These are phyloP conservation scores for Beauveria brongniartii DNA, from an alignment of 2,329 filamentous ascomycete genomes.

Conservation along the genomic window DNA sequence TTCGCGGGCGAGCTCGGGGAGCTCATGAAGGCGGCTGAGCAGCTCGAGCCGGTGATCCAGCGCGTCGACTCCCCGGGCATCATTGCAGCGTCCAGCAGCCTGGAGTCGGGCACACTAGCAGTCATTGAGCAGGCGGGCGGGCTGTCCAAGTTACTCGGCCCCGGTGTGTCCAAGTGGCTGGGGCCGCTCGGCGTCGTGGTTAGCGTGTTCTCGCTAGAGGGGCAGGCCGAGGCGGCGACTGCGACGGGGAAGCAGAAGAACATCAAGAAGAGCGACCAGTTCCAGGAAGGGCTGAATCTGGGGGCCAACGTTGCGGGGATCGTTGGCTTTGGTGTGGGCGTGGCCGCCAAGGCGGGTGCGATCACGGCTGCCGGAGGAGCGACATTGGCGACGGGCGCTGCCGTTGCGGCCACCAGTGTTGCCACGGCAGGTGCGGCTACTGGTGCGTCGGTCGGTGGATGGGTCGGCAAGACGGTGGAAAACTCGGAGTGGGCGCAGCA, in stretches of 20 bases:
- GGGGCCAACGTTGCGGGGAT: neutral
- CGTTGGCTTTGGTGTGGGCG: neutral
- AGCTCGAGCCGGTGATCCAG: neutral
- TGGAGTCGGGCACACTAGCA: neutral
- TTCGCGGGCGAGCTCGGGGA: neutral
- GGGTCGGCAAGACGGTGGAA: neutral
- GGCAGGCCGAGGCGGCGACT: neutral
- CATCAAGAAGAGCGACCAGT: neutral
- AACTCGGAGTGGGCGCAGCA: slow-evolving; percentile 5
- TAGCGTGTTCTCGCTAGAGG: neutral
- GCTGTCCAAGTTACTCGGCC: neutral
- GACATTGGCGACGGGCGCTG: neutral
- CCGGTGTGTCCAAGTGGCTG: neutral
- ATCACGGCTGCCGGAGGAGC: neutral
- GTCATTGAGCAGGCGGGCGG: neutral
- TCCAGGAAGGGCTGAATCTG: neutral
- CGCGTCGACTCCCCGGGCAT: neutral
- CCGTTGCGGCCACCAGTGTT: neutral
- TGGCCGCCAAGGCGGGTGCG: neutral
- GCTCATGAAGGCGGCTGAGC: neutral
- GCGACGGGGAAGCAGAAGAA: neutral
- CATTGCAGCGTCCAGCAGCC: neutral
- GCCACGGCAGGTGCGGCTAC: neutral
- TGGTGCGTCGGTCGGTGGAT: neutral
- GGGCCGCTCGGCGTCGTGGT: neutral